Percentiles rank a stretch among this genome's conserved stretches.
These are phyloP conservation scores for Sporisorium sorghi DNA, from an alignment of 1,284 basidiomycete genomes.

Conservation along the genomic window DNA sequence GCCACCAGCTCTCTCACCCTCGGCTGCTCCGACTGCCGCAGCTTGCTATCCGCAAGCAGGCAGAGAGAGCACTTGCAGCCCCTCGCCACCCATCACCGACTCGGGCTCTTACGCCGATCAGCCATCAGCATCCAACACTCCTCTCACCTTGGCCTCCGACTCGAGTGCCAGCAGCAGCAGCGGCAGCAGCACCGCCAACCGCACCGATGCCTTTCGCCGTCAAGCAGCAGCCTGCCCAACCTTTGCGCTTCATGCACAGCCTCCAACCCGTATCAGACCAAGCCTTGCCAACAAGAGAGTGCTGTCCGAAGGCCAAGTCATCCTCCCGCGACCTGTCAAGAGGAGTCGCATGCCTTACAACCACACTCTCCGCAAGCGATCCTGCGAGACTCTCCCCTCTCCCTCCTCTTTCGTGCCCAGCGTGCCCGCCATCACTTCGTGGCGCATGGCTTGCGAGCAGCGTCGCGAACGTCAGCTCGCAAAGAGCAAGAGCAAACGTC, in stretches of 20 bases:
- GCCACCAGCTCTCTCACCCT: conserved; percentile 7
- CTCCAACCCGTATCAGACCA: not conserved
- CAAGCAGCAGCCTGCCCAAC: not conserved
- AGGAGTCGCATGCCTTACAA: conserved; percentile 3
- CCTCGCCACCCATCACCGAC: conserved; percentile 34
- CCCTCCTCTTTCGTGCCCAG: not conserved
- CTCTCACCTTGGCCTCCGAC: conserved; percentile 23
- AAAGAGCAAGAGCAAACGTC: not conserved
- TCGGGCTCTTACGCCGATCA: not conserved
- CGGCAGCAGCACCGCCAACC: not conserved
- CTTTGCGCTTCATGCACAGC: not conserved
- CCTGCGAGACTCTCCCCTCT: not conserved
- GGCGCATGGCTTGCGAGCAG: conserved; percentile 23
- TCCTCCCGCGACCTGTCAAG: conserved; percentile 12
- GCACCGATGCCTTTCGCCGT: not conserved
- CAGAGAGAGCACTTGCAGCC: conserved; percentile 7
- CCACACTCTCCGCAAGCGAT: conserved; percentile 9
- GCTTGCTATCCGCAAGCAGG: not conserved
- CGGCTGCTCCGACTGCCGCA: not conserved
- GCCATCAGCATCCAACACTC: conserved; percentile 1
- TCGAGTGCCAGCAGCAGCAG: conserved; percentile 23
- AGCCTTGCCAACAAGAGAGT: conserved; percentile 14
- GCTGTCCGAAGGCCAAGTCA: conserved; percentile 31
- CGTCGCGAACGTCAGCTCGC: conserved; percentile 5
- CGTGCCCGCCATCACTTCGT: conserved; percentile 13